Evolutionary conservation across 768 basidiomycete genomes (phyloP), one percentile per base, ranked within the genome.

Genomic region (Hysterangium stoloniferum): DNA sequence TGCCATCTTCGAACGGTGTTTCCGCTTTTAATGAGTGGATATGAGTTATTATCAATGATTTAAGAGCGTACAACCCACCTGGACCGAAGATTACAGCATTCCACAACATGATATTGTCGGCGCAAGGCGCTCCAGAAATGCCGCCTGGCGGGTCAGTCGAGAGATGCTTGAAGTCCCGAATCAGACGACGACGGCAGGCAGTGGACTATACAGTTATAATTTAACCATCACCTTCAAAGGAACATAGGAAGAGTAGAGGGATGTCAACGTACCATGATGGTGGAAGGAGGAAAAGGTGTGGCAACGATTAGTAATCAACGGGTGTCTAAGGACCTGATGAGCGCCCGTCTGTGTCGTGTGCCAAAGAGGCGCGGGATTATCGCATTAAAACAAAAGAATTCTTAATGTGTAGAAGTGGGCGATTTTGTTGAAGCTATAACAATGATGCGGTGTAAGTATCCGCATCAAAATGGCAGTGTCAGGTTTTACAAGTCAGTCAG

Each of bases 91-190:
- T 99, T 52, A 99, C 96, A 1, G 96, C 96, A 61, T 99, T 99
- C 96, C 96, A 99, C 13, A 97, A 76, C 92, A 98, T 96, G 67
- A 99, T 96, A 65, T 98, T 98, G 64, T 98, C 96, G 2, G 91
- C 84, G 63, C 91, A 93, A 62, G 96, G 95, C 61, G 91, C 94
- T 12, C 95, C 96, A 4, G 91, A 94, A 58, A 99, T 92, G 5
- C 96, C 96, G 47, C 87, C 84, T 0, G 96, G 96, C 4, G 95
- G 94, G 63, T 98, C 96, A 20, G 83, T 84, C 40, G 91, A 90
- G 37, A 99, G 78, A 22, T 91, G 78, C 71, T 96, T 98, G 71
- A 99, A 98, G 70, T 99, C 96, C 52, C 96, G 86, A 56, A 99
- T 95, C 56, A 99, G 86, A 49, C 95, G 89, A 62, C 95, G 79